phyloP scores from a whole-genome alignment of 2,329 filamentous ascomycete species.

The Xylariaceae sp. region DNA sequence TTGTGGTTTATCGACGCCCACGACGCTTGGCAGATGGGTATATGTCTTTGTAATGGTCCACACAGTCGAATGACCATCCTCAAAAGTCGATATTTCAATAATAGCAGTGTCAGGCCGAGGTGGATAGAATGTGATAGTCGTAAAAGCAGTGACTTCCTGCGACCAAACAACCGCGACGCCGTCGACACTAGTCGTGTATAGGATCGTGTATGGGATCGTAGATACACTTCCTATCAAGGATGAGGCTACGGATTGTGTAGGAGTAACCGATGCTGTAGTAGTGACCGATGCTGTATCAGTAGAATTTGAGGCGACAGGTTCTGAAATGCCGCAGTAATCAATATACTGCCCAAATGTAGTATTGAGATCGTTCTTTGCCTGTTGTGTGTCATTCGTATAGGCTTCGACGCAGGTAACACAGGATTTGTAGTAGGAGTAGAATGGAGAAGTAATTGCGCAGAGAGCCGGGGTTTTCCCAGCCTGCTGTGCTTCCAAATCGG shows the following conservation, averaged over 20 bases:
- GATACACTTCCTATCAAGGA: not conserved
- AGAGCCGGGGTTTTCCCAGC: not conserved
- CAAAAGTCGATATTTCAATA: not conserved
- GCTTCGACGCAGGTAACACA: not conserved
- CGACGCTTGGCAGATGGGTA: not conserved
- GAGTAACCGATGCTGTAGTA: not conserved
- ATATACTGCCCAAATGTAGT: not conserved
- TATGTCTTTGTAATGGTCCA: slow-evolving; percentile 6
- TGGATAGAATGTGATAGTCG: not conserved
- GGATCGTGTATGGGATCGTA: not conserved
- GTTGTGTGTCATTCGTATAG: not conserved
- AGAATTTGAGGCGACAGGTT: too few species aligned
- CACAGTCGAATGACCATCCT: not conserved
- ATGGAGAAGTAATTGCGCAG: not conserved
- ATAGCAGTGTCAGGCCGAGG: not conserved
- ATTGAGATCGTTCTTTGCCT: not conserved
- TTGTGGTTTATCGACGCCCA: not conserved
- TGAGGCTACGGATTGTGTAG: not conserved
- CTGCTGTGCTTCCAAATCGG: slow-evolving; percentile 1
- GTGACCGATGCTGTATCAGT: not conserved
- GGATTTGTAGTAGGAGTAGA: not conserved
- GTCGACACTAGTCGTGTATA: not conserved
- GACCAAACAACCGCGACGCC: not conserved
- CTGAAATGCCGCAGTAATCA: slow-evolving; percentile 4
- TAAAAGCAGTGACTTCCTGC: too few species aligned